phyloP scores from a whole-genome alignment of 2,329 filamentous ascomycete species.

The Monosporascus sp. region DNA sequence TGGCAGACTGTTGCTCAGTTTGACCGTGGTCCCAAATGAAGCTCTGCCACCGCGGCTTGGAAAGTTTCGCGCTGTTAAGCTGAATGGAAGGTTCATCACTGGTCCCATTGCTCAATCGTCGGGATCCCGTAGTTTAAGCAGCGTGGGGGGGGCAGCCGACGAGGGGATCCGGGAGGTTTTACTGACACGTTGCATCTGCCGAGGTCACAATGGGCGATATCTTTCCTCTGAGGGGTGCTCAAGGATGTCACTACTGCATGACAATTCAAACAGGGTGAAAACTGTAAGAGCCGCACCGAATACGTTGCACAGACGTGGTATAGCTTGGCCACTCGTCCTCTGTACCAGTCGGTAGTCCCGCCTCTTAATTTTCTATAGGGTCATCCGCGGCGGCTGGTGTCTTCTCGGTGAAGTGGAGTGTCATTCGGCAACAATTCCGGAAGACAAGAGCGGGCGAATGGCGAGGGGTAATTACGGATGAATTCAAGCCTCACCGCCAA shows the following conservation, averaged over 20 bases:
- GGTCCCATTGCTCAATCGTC: not conserved
- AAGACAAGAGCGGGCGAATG: conserved; percentile 12
- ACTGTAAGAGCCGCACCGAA: not conserved
- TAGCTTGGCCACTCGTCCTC: not conserved
- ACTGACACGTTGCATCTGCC: not conserved
- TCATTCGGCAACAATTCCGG: not conserved
- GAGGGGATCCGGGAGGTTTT: not conserved
- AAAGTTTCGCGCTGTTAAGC: not conserved
- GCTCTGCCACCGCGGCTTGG: not conserved
- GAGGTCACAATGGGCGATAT: not conserved
- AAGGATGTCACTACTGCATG: not conserved
- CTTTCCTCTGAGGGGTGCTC: not conserved
- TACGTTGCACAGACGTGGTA: not conserved
- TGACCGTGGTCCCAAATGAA: not conserved
- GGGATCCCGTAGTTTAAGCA: not conserved
- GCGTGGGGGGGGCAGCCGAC: not conserved
- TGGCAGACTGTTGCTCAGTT: not conserved
- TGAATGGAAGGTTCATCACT: not conserved
- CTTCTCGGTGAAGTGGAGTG: not conserved
- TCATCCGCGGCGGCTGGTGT: not conserved
- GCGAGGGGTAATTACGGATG: conserved; percentile 10
- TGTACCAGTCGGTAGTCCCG: not conserved
- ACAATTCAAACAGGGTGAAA: not conserved
- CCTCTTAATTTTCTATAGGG: no score
- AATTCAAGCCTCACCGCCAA: conserved; percentile 21